Evolutionary conservation across 2,329 filamentous ascomycete genomes (phyloP).

Genomic region (Hymenotorrendiella dingleyae): DNA sequence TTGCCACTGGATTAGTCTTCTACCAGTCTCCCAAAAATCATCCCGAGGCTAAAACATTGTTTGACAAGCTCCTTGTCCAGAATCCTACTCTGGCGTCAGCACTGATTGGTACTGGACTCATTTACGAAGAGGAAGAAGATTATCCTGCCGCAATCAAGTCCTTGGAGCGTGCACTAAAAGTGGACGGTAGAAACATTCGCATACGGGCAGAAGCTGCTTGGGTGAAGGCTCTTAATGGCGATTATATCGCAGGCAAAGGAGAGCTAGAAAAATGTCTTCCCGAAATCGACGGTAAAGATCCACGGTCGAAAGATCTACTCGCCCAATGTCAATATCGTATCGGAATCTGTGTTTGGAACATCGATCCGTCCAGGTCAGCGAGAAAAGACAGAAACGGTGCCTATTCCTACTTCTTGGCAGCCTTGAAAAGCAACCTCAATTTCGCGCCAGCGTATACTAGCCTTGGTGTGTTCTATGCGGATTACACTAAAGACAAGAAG

Average conservation of each 20-base stretch:
- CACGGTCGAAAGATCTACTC: constrained; percentile 62
- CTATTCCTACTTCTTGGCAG: constrained; percentile 75
- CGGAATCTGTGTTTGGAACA: constrained; percentile 80
- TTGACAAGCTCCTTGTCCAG: constrained; percentile 71
- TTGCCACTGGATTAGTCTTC: constrained; percentile 84
- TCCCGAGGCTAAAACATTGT: constrained; percentile 77
- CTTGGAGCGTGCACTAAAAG: constrained; percentile 65
- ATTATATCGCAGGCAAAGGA: constrained; percentile 60
- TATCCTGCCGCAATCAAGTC: constrained; percentile 78
- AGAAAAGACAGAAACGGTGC: constrained; percentile 76
- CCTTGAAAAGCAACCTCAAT: constrained; percentile 80
- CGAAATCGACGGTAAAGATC: constrained; percentile 55
- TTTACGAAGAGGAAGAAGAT: constrained; percentile 90
- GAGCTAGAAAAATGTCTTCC: constrained; percentile 67
- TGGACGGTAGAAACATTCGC: constrained; percentile 68
- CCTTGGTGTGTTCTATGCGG: constrained; percentile 83
- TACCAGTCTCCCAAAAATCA: constrained; percentile 89
- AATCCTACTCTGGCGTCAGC: constrained; percentile 74
- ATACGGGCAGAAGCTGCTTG: constrained; percentile 85
- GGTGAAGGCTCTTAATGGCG: constrained; percentile 79
- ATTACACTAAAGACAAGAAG: constrained; percentile 82
- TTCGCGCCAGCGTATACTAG: constrained; percentile 88
- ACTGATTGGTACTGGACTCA: constrained; percentile 82
- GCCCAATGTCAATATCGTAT: constrained; percentile 83
- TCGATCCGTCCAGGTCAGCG: constrained; percentile 66